These are phyloP conservation scores for Saturnispora galanensis DNA, from an alignment of 805 yeast genomes.

Conservation along the genomic window DNA sequence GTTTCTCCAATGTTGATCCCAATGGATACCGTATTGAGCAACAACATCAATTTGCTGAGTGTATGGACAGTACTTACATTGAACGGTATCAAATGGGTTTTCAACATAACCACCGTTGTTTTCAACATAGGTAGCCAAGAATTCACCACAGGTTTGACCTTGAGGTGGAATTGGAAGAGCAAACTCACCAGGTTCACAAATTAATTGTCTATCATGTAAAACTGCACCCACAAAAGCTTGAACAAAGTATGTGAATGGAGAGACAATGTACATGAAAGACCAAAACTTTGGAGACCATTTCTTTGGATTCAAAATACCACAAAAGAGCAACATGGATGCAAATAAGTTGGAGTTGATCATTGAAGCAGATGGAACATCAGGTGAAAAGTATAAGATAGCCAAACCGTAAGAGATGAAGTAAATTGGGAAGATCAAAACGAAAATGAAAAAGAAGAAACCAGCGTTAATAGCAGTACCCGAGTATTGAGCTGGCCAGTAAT, in stretches of 20 bases:
- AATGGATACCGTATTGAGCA: conserved; percentile 33
- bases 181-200: conserved; percentile 40
- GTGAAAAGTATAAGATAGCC: conserved; percentile 47
- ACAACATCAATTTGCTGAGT: conserved; percentile 37
- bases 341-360: conserved; percentile 47
- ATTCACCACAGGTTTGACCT: conserved; percentile 59
- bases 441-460: conserved; percentile 34
- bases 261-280: conserved; percentile 67
- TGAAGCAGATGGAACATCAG: conserved; percentile 58
- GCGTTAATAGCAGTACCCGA: conserved; percentile 32
- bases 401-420: conserved; percentile 44
- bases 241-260: conserved; percentile 63
- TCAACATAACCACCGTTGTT: conserved; percentile 44
- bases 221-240: conserved; percentile 44
- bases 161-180: conserved; percentile 43
- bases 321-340: conserved; percentile 50
- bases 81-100: conserved; percentile 37
- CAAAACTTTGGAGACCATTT: conserved; percentile 64
- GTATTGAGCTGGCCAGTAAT: conserved; percentile 29
- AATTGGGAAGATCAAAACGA: conserved; percentile 33
- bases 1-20: conserved; percentile 51
- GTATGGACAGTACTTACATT: conserved; percentile 42
- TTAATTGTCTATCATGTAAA: conserved; percentile 40
- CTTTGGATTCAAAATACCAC: conserved; percentile 57
- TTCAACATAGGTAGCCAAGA: conserved; percentile 33